These are phyloP conservation scores for Fusarium tupiense DNA, from an alignment of 2,329 filamentous ascomycete species.

Conservation along the genomic window DNA sequence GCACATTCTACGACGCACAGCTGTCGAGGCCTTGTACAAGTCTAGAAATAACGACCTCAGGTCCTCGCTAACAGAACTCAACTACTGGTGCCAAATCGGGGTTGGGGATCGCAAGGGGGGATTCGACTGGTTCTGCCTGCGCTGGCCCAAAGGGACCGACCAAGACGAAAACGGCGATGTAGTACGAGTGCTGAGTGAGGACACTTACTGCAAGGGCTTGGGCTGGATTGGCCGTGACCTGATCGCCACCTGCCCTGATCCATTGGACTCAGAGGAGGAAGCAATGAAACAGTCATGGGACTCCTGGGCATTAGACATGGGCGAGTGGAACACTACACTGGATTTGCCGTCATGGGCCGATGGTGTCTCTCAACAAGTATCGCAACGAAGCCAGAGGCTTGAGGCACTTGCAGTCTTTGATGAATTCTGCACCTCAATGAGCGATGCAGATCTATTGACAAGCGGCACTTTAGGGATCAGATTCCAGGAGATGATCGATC, in stretches of 20 bases:
- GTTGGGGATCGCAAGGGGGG: conserved; percentile 90
- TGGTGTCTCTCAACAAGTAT: conserved; percentile 25
- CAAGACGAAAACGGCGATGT: conserved; percentile 72
- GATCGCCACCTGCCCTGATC: conserved; percentile 48
- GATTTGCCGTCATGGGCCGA: conserved; percentile 53
- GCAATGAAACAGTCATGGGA: conserved; percentile 72
- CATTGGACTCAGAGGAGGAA: conserved; percentile 66
- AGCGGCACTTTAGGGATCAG: conserved; percentile 56
- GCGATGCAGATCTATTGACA: conserved; percentile 71
- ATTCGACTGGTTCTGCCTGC: conserved; percentile 86
- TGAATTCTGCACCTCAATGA: conserved; percentile 67
- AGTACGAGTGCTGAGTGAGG: conserved; percentile 81
- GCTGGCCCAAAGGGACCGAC: conserved; percentile 78
- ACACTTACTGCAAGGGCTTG: conserved; percentile 82
- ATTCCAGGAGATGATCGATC: conserved; percentile 66
- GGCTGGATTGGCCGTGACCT: conserved; percentile 76
- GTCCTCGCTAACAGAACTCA: conserved; percentile 82
- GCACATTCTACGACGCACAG: conserved; percentile 75
- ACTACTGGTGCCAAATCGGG: conserved; percentile 97
- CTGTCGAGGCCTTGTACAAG: conserved; percentile 75
- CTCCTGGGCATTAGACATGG: conserved; percentile 73
- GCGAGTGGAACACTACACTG: conserved; percentile 62
- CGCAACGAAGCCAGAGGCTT: conserved; percentile 40
- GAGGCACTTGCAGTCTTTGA: conserved; percentile 61
- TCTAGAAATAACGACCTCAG: conserved; percentile 78